Conservation (phyloP, 2,329 filamentous ascomycete genomes). For the Trichoderma guizhouense region DNA sequence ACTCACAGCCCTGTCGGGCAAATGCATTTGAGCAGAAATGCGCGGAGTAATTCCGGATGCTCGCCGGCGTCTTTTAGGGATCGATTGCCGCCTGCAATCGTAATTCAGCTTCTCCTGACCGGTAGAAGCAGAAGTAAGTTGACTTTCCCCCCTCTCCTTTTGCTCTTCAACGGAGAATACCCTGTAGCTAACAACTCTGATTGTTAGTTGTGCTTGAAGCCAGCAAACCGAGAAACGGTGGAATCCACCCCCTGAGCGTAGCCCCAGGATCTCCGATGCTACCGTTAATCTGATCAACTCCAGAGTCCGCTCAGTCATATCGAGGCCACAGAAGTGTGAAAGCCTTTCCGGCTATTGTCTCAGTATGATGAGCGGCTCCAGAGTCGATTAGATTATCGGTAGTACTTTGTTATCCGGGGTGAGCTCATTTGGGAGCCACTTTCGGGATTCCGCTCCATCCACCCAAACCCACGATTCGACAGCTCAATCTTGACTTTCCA, state of each 20-base stretch:
- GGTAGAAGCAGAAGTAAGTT: not conserved
- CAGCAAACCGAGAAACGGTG: not conserved
- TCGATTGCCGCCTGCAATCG: too few species aligned
- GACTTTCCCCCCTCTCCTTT: not conserved
- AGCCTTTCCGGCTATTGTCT: not conserved
- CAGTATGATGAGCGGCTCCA: not conserved
- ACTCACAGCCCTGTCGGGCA: too few species aligned
- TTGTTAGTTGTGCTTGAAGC: too few species aligned
- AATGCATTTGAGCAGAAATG: too few species aligned
- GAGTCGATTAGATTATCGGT: not conserved
- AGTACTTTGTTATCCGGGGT: not conserved
- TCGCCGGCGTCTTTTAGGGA: too few species aligned
- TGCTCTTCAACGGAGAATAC: not conserved
- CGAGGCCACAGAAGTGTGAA: not conserved
- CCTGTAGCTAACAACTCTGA: not conserved
- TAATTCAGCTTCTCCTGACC: not conserved
- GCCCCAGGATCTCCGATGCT: not conserved
- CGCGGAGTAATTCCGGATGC: too few species aligned
- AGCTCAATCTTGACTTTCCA: too few species aligned
- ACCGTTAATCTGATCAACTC: not conserved
- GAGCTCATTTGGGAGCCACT: not conserved
- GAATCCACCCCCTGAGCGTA: not conserved
- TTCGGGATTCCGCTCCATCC: too few species aligned
- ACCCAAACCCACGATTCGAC: too few species aligned
- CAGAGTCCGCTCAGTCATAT: not conserved